phyloP scores from a whole-genome alignment of 2,329 filamentous ascomycete genomes.

The Scolecobasidium constrictum region DNA sequence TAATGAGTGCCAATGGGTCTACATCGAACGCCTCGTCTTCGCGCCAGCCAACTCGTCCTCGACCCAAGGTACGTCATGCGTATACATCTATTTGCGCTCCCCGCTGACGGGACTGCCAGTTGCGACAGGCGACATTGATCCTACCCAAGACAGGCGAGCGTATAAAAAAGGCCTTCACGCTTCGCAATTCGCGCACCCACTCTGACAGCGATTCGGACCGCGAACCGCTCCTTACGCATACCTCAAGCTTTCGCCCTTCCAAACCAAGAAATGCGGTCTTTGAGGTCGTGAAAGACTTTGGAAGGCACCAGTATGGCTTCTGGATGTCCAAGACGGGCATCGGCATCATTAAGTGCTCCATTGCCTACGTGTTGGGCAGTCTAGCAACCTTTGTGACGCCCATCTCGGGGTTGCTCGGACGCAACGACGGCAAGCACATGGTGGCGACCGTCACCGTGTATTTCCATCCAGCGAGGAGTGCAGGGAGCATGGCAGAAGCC shows the following conservation, averaged over 20 bases:
- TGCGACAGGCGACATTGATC: constrained; percentile 79
- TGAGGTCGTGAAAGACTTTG: background rate
- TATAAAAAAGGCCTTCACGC: constrained; percentile 65
- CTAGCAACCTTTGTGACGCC: constrained; percentile 72
- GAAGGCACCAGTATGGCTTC: constrained; percentile 35
- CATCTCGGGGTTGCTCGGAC: constrained; percentile 63
- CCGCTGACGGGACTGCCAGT: too few species aligned
- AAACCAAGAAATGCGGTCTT: constrained; percentile 11
- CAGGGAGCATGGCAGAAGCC: constrained; percentile 84
- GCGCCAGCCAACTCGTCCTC: too few species aligned
- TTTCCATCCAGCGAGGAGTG: constrained; percentile 79
- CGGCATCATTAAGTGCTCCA: constrained; percentile 78
- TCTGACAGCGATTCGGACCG: constrained; percentile 37
- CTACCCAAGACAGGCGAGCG: constrained; percentile 79
- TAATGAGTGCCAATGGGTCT: too few species aligned
- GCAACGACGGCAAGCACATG: constrained; percentile 85
- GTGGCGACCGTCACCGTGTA: constrained; percentile 91
- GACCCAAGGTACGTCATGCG: too few species aligned
- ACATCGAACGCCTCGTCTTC: too few species aligned
- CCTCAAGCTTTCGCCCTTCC: background rate
- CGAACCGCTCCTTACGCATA: constrained; percentile 21
- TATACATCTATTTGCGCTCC: too few species aligned
- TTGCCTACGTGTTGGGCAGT: constrained; percentile 80
- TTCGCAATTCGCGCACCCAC: constrained; percentile 24
- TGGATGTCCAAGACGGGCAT: constrained; percentile 61